Evolutionary conservation across 805 yeast species (phyloP).

Genomic region (Sungouiozyma ichnusensis): DNA sequence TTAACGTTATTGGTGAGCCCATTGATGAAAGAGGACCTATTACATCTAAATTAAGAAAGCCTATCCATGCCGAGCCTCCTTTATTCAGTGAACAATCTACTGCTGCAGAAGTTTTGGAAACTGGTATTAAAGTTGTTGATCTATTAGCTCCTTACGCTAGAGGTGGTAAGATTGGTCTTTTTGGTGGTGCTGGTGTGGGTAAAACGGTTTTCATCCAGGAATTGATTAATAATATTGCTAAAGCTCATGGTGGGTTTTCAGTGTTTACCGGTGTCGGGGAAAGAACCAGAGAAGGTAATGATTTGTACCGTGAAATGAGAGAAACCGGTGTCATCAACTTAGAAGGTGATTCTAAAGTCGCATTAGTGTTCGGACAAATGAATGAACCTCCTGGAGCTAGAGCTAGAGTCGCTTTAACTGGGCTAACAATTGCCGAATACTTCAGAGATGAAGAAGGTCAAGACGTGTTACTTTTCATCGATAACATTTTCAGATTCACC

Average conservation of each 20-base stretch:
- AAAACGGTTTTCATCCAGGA: constrained; percentile 99
- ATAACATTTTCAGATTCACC: constrained; percentile 99
- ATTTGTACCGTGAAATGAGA: constrained; percentile 99
- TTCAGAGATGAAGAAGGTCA: constrained; percentile 99
- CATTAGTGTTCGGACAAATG: constrained; percentile 99
- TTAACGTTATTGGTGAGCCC: constrained; percentile 98
- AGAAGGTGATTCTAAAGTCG: constrained; percentile 99
- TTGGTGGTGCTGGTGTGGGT: constrained; percentile 99
- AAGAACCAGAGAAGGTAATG: constrained; percentile 99
- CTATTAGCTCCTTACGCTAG: constrained; percentile 98
- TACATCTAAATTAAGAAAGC: constrained; percentile 83
- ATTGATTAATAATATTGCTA: constrained; percentile 98
- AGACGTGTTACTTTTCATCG: constrained; percentile 98
- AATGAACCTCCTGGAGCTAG: constrained; percentile 99
- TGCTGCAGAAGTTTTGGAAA: constrained; percentile 94
- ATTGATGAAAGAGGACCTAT: constrained; percentile 99
- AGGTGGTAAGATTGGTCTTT: constrained; percentile 99
- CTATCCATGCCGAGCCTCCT: constrained; percentile 99
- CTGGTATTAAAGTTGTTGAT: constrained; percentile 99
- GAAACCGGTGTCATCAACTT: constrained; percentile 99
- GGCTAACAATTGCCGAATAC: constrained; percentile 99
- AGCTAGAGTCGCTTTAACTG: constrained; percentile 99
- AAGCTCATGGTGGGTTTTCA: constrained; percentile 99
- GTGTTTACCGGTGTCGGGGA: constrained; percentile 99
- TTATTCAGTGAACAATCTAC: constrained; percentile 94